Percentiles rank a stretch among this genome's conserved stretches.
phyloP scores from a whole-genome alignment of 306 rosid genomes.

The Acacia crassicarpa region DNA sequence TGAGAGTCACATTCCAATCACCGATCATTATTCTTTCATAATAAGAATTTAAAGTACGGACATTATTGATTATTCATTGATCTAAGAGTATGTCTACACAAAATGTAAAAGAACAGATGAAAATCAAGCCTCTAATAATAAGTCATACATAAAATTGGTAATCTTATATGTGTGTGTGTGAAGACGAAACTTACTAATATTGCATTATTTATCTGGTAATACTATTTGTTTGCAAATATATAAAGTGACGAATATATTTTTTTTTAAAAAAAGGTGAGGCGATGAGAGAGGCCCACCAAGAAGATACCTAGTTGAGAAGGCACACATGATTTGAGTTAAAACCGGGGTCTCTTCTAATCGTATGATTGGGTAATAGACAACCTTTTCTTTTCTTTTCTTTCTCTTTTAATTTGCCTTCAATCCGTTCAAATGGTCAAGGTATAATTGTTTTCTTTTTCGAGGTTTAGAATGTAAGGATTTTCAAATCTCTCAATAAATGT shows the following conservation, averaged over 20 bases:
- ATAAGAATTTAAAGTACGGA: not conserved
- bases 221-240: too few relatives aligned
- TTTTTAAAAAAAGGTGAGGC: not conserved
- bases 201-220: not conserved
- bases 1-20: not conserved
- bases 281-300: not conserved
- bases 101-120: not conserved
- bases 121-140: not conserved
- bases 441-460: too few relatives aligned
- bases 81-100: not conserved
- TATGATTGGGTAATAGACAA: not conserved
- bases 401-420: too few relatives aligned
- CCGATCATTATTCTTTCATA: not conserved
- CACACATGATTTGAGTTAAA: not conserved
- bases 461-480: too few relatives aligned
- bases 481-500: too few relatives aligned
- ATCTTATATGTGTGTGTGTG: too few relatives aligned
- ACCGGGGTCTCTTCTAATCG: constrained; percentile 16
- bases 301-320: not conserved
- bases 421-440: too few relatives aligned
- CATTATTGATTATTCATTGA: too few relatives aligned
- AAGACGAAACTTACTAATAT: too few relatives aligned
- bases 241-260: too few relatives aligned
- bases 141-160: not conserved
- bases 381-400: not conserved